phyloP scores from a whole-genome alignment of 2,329 filamentous ascomycete genomes.

The Pyrenophora teres region DNA sequence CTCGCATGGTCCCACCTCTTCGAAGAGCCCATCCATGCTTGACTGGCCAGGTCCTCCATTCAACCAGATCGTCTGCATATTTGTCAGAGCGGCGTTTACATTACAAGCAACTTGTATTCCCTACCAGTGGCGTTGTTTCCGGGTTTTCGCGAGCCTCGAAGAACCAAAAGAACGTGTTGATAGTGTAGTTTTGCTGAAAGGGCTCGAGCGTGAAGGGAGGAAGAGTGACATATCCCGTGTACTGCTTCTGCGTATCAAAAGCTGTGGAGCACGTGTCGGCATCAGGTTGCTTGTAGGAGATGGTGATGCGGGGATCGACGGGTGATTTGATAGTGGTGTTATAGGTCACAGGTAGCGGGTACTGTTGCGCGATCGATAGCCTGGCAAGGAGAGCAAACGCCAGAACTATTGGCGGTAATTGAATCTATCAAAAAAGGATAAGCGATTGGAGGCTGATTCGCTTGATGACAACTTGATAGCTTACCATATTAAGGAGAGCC shows the following conservation, averaged over 20 bases:
- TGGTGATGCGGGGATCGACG: slow-evolving; percentile 65
- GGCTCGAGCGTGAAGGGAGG: slow-evolving; percentile 56
- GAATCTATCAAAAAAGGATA: background rate
- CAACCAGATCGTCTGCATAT: slow-evolving; percentile 59
- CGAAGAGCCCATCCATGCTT: slow-evolving; percentile 68
- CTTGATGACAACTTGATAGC: background rate
- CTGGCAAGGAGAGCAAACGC: slow-evolving; percentile 15
- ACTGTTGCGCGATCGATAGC: slow-evolving; percentile 47
- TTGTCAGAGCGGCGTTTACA: too few relatives aligned
- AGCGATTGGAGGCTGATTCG: background rate
- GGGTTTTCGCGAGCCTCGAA: slow-evolving; percentile 62
- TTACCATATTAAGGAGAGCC: slow-evolving; percentile 9
- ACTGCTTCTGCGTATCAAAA: slow-evolving; percentile 69
- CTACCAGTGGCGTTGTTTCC: slow-evolving; percentile 52
- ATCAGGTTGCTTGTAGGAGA: slow-evolving; percentile 68
- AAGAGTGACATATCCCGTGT: slow-evolving; percentile 67
- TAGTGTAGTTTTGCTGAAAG: slow-evolving; percentile 59
- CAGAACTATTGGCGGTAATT: slow-evolving; percentile 18
- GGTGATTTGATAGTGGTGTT: slow-evolving; percentile 64
- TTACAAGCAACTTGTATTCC: too few relatives aligned
- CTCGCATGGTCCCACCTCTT: slow-evolving; percentile 59
- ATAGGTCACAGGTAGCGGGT: slow-evolving; percentile 47
- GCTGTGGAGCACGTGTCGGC: slow-evolving; percentile 67
- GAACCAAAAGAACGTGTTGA: slow-evolving; percentile 69
- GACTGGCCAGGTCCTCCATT: slow-evolving; percentile 70